phyloP scores from a whole-genome alignment of 1,139 yeast genomes.

The Yamadazyma sp. region DNA sequence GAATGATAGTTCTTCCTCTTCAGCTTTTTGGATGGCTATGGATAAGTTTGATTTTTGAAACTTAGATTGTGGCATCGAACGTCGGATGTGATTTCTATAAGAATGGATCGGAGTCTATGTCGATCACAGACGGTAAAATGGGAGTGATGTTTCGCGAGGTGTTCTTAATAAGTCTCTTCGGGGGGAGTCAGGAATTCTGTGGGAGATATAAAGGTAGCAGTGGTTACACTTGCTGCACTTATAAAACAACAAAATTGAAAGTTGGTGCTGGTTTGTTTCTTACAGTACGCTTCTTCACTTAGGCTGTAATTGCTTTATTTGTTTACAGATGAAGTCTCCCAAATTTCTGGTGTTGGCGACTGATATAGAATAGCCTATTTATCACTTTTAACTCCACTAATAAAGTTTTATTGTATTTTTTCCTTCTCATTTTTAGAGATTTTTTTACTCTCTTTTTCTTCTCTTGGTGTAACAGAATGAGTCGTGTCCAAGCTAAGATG shows the following conservation, averaged over 20 bases:
- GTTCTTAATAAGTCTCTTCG: too few species aligned
- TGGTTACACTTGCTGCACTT: too few species aligned
- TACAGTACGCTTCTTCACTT: too few species aligned
- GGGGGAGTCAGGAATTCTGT: too few species aligned
- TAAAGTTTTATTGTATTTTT: neutral
- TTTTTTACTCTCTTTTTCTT: neutral
- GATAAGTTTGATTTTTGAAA: constrained; percentile 45
- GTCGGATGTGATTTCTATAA: neutral
- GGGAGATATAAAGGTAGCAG: too few species aligned
- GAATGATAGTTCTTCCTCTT: constrained; percentile 19
- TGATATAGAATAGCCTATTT: neutral
- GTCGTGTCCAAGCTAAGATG: too few species aligned
- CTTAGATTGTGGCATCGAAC: constrained; percentile 30
- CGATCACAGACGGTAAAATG: neutral
- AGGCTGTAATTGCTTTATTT: too few species aligned
- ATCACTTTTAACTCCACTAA: constrained; percentile 1
- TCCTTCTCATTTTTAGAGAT: neutral
- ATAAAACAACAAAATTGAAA: too few species aligned
- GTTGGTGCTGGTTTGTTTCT: too few species aligned
- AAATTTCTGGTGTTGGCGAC: neutral
- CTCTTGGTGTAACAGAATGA: too few species aligned
- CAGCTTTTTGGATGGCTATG: constrained; percentile 48
- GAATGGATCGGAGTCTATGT: neutral
- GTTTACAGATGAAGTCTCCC: neutral
- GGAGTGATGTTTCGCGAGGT: neutral